Conservation (phyloP, 2,329 filamentous ascomycete species). For the Sporothrix humicola region DNA sequence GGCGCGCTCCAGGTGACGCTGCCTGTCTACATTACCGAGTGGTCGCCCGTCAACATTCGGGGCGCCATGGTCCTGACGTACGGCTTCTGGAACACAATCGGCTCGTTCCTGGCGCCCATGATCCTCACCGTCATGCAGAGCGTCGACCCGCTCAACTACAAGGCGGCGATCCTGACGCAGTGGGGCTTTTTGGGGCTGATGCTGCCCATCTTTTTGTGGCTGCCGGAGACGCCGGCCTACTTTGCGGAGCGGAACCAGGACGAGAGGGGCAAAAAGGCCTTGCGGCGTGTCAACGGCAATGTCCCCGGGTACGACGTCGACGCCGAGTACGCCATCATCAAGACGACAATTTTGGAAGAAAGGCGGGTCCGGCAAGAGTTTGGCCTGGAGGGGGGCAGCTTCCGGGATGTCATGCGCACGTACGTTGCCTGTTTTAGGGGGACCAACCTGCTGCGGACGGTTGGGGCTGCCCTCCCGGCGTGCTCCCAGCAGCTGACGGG, state of each 20-base stretch:
- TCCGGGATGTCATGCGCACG: conserved; percentile 27
- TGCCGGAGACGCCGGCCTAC: conserved; percentile 37
- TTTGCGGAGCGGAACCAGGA: conserved; percentile 37
- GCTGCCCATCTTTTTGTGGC: conserved; percentile 38
- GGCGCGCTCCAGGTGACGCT: conserved; percentile 37
- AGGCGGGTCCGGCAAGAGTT: conserved; percentile 26
- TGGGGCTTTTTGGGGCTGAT: conserved; percentile 38
- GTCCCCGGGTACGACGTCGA: conserved; percentile 37
- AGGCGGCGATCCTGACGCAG: conserved; percentile 35
- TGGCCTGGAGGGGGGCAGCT: conserved; percentile 18
- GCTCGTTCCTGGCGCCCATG: conserved; percentile 32
- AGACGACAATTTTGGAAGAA: conserved; percentile 38
- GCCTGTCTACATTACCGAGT: conserved; percentile 36
- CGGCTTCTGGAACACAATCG: conserved; percentile 35
- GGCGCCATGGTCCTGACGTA: conserved; percentile 36
- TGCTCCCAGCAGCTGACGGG: conserved; percentile 40
- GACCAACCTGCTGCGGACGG: conserved; percentile 32
- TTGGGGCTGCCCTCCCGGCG: conserved; percentile 35
- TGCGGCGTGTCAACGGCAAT: conserved; percentile 37
- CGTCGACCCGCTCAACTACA: conserved; percentile 33
- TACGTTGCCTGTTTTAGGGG: conserved; percentile 39
- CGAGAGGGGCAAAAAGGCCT: conserved; percentile 36
- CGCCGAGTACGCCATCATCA: conserved; percentile 38
- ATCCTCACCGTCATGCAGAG: conserved; percentile 29
- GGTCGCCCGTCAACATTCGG: conserved; percentile 36